Evolutionary conservation across 2,329 filamentous ascomycete genomes (phyloP).

Genomic region (Diplodia sapinea): DNA sequence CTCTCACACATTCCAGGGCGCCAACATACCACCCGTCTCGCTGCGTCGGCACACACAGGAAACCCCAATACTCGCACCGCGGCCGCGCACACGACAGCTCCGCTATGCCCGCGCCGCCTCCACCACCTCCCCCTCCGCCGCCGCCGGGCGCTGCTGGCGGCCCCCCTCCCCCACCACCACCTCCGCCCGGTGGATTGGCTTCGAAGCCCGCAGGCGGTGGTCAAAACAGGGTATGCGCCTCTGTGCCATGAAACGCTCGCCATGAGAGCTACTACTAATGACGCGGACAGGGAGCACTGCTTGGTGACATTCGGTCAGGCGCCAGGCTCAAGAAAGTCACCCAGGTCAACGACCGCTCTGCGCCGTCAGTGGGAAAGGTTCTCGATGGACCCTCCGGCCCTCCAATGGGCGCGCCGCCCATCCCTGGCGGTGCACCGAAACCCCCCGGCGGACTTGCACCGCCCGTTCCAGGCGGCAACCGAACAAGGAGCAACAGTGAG

Average conservation of each 20-base stretch:
- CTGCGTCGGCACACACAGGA: neutral
- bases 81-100: constrained; percentile 18
- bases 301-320: constrained; percentile 87
- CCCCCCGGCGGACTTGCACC: constrained; percentile 72
- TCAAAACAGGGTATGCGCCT: constrained; percentile 67
- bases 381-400: constrained; percentile 64
- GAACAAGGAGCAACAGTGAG: constrained; percentile 79
- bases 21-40: neutral
- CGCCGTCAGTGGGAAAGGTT: constrained; percentile 69
- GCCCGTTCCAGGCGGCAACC: constrained; percentile 66
- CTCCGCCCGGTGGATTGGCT: constrained; percentile 68
- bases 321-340: constrained; percentile 76
- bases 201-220: constrained; percentile 61
- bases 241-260: neutral
- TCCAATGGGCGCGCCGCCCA: constrained; percentile 77
- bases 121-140: constrained; percentile 71
- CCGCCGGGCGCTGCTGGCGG: constrained; percentile 60
- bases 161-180: constrained; percentile 67
- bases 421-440: constrained; percentile 66
- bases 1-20: neutral
- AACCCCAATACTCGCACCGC: neutral
- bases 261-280: constrained; percentile 13
- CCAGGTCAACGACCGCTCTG: constrained; percentile 90
- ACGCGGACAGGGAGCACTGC: constrained; percentile 73
- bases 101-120: constrained; percentile 62